These are phyloP conservation scores for Samsoniella hepiali DNA, from an alignment of 2,329 filamentous ascomycete species.

Conservation along the genomic window DNA sequence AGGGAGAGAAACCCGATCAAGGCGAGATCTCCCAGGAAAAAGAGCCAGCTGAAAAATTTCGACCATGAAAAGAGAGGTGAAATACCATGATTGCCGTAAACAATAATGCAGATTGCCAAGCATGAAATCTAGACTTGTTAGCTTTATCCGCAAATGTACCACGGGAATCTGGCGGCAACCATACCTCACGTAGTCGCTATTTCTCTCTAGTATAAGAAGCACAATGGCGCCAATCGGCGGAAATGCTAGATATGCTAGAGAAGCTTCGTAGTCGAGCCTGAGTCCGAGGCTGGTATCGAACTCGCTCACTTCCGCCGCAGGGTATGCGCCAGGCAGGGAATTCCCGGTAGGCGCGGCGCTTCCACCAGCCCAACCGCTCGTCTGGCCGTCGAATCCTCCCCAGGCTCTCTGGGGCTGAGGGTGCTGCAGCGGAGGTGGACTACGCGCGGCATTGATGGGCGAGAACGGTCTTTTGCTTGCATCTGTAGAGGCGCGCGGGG, in stretches of 20 bases:
- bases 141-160: background rate
- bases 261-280: constrained; percentile 84
- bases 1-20: constrained; percentile 74
- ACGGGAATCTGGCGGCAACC: constrained; percentile 25
- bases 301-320: constrained; percentile 60
- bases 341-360: constrained; percentile 22
- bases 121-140: constrained; percentile 65
- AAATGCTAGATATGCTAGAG: constrained; percentile 78
- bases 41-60: constrained; percentile 74
- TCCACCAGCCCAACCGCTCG: constrained; percentile 28
- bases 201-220: constrained; percentile 81
- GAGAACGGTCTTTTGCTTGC: constrained; percentile 53
- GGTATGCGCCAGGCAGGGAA: constrained; percentile 37
- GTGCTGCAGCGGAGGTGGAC: constrained; percentile 41
- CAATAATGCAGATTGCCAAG: constrained; percentile 86
- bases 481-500: constrained; percentile 54
- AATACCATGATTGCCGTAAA: constrained; percentile 73
- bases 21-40: constrained; percentile 72
- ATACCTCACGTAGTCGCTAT: constrained; percentile 94
- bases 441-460: constrained; percentile 41
- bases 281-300: constrained; percentile 90
- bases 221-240: constrained; percentile 85
- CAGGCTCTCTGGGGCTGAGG: constrained; percentile 58
- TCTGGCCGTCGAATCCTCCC: constrained; percentile 40
- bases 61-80: constrained; percentile 88